These are phyloP conservation scores for Oldenlandia corymbosa DNA, from an alignment of 257 asterid genomes.

Conservation along the genomic window DNA sequence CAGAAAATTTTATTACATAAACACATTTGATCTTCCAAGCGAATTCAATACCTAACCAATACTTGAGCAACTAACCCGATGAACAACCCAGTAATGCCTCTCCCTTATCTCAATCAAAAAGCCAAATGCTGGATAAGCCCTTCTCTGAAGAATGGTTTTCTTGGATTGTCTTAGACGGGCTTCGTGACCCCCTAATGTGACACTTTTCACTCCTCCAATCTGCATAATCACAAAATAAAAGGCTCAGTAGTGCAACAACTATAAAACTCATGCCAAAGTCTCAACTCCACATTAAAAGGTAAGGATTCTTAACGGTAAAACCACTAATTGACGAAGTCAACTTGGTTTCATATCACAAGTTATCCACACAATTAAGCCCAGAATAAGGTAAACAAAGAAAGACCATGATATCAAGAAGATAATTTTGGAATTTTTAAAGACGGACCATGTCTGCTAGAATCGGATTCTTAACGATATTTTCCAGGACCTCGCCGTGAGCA, in stretches of 20 bases:
- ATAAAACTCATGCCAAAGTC: not conserved
- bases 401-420: not conserved
- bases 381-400: not conserved
- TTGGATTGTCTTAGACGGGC: constrained; percentile 50
- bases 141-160: constrained; percentile 65
- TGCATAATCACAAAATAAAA: constrained; percentile 24
- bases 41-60: constrained; percentile 6
- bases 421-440: constrained; percentile 14
- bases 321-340: not conserved
- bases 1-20: not conserved
- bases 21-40: not conserved
- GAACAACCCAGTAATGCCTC: constrained; percentile 60
- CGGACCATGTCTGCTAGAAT: constrained; percentile 59
- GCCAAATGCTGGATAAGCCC: constrained; percentile 59
- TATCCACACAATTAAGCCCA: not conserved
- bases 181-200: constrained; percentile 50
- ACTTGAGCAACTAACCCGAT: constrained; percentile 51
- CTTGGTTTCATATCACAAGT: not conserved
- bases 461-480: constrained; percentile 62
- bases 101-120: constrained; percentile 72
- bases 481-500: constrained; percentile 70
- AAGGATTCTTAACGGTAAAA: not conserved
- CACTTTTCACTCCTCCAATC: constrained; percentile 67
- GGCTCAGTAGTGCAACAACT: not conserved
- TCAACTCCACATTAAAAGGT: not conserved